Base-by-base conservation (phyloP, 306 rosid species). In the Glycyrrhiza uralensis region DNA sequence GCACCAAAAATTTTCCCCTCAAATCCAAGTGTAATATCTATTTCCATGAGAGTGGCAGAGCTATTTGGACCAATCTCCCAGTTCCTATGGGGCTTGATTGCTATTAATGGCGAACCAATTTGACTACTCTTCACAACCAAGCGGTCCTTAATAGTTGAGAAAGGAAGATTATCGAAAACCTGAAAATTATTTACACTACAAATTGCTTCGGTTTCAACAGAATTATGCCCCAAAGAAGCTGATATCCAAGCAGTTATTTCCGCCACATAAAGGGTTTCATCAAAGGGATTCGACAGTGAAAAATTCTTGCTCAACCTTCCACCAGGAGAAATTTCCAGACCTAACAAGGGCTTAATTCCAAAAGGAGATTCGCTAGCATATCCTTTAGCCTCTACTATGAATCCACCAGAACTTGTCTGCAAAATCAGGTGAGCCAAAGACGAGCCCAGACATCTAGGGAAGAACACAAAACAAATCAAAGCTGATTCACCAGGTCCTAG, bases 381-480 rank as follows among this genome's bases (percentile, higher is more conserved):
- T 46, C 96, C 98, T 71, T 82, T 85, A 29, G 92, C 92, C 71
- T 84, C 87, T 54, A 92, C 56, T 70, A 92, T 72, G 80, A 92
- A 92, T 29, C 98, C 98, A 72, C 98, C 98, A 42, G 77, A 75
- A 52, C 82, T 88, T 46, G 98, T 92, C 87, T 92, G 98, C 80
- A 92, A 79, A 82, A 92, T 77, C 80, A 92, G 80, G 67, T 77
- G 87, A 83, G 89, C 91, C n/a, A 89, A 84, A 51, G 95, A 86
- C 71, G 56, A 79, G 74, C 96, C 95, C 80, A 88, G 79, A 63
- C 59, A 83, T 79, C 82, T 90, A 45, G 98, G 98, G 72, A 85
- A 85, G 86, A 80, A 92, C 44, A 82, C 87, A 79, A 90, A 86
- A 69, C 90, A 85, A 56, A 92, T 74, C 42, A 90, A 82, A 63